phyloP scores from a whole-genome alignment of 805 yeast genomes.

The Starmera amethionina region DNA sequence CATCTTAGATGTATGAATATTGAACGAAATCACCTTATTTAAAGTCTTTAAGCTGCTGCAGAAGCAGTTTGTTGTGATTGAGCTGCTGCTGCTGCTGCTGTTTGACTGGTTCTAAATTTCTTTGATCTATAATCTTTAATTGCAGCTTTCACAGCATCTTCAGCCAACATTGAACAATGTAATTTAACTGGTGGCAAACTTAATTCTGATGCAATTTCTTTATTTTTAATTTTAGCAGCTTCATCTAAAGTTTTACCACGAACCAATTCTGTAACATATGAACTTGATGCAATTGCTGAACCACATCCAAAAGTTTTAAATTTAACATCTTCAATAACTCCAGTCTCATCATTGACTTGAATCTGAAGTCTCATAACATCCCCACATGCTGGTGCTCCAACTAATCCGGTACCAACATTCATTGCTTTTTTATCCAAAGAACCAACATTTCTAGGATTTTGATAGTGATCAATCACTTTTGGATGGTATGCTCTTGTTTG shows the following conservation, averaged over 20 bases:
- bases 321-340: conserved; percentile 88
- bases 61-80: conserved; percentile 38
- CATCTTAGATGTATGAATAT: no score
- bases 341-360: conserved; percentile 82
- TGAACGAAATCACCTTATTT: no score
- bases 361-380: conserved; percentile 98
- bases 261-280: conserved; percentile 90
- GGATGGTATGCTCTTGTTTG: conserved; percentile 59
- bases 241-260: conserved; percentile 92
- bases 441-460: conserved; percentile 96
- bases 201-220: conserved; percentile 89
- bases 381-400: conserved; percentile 99
- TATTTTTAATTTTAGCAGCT: conserved; percentile 86
- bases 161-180: conserved; percentile 98
- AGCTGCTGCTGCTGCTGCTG: conserved; percentile 22
- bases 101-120: conserved; percentile 32
- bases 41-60: conserved; percentile 1
- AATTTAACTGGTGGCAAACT: conserved; percentile 94
- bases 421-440: conserved; percentile 67
- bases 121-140: conserved; percentile 89
- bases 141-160: conserved; percentile 96
- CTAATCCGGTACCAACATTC: conserved; percentile 92
- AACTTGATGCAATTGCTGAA: conserved; percentile 91
- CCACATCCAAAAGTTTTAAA: conserved; percentile 99
- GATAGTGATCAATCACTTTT: conserved; percentile 91